A percentile compares a stretch with the other conserved stretches of the same genome.
These are phyloP conservation scores for Rachicladosporium sp. DNA, from an alignment of 2,329 filamentous ascomycete species.

Conservation along the genomic window DNA sequence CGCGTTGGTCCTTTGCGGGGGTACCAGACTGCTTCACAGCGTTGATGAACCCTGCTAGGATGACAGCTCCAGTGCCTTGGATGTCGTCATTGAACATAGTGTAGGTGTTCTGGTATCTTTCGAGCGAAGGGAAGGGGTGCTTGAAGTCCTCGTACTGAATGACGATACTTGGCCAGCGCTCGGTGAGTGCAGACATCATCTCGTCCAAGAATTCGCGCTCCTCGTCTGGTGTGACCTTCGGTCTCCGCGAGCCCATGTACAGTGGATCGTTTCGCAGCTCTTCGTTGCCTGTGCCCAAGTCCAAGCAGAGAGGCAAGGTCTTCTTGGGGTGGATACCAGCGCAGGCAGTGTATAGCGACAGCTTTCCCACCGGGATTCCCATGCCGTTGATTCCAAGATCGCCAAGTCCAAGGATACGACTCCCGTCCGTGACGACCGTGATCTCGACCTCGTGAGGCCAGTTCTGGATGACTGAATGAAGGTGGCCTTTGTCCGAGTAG, in stretches of 20 bases:
- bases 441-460: constrained; percentile 95
- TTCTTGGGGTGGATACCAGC: constrained; percentile 78
- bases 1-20: constrained; percentile 76
- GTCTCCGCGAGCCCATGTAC: constrained; percentile 79
- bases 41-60: constrained; percentile 68
- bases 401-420: constrained; percentile 80
- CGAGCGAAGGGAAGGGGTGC: constrained; percentile 87
- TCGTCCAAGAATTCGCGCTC: constrained; percentile 92
- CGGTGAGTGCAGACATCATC: constrained; percentile 82
- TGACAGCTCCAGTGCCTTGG: constrained; percentile 91
- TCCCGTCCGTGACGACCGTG: constrained; percentile 92
- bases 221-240: constrained; percentile 63
- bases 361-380: constrained; percentile 94
- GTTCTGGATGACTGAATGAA: constrained; percentile 77
- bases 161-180: constrained; percentile 60
- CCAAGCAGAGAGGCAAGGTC: constrained; percentile 50
- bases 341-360: constrained; percentile 87
- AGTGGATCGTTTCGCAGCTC: constrained; percentile 62
- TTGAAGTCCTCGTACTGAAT: constrained; percentile 98
- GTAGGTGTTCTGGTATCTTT: constrained; percentile 77
- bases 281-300: constrained; percentile 53
- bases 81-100: constrained; percentile 99
- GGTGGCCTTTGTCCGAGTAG: constrained; percentile 83
- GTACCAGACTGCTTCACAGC: constrained; percentile 75
- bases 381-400: constrained; percentile 96